Percentiles rank a stretch among this genome's conserved stretches.
Evolutionary conservation across 805 yeast species (phyloP).

Genomic region (Alloascoidea hylecoeti): DNA sequence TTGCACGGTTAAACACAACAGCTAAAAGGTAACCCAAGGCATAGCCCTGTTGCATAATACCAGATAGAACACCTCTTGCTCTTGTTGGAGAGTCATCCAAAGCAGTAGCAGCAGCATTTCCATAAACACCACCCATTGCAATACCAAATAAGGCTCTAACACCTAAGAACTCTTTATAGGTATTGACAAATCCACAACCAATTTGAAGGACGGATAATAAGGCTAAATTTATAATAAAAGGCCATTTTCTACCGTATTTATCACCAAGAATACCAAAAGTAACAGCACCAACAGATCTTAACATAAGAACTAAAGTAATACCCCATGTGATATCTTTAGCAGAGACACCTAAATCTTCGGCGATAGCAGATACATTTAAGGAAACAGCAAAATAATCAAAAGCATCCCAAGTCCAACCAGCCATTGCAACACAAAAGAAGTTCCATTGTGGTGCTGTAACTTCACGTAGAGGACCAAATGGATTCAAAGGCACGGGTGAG

Average conservation of each 20-base stretch:
- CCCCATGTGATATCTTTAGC: conserved; percentile 56
- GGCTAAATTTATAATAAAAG: conserved; percentile 36
- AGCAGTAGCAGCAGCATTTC: conserved; percentile 51
- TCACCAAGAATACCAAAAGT: conserved; percentile 51
- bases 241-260: conserved; percentile 53
- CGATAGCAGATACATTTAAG: conserved; percentile 35
- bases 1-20: conserved; percentile 51
- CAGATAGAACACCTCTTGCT: conserved; percentile 50
- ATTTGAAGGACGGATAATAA: conserved; percentile 43
- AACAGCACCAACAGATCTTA: conserved; percentile 58
- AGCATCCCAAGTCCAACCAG: conserved; percentile 63
- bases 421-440: conserved; percentile 42
- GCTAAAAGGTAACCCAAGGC: conserved; percentile 57
- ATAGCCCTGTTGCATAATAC: conserved; percentile 72
- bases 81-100: conserved; percentile 47
- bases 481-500: conserved; percentile 36
- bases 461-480: conserved; percentile 38
- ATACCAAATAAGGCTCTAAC: conserved; percentile 54
- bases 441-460: conserved; percentile 45
- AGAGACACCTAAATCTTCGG: conserved; percentile 27
- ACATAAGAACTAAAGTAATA: conserved; percentile 55
- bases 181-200: conserved; percentile 52
- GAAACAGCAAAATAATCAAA: conserved; percentile 58
- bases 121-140: conserved; percentile 62
- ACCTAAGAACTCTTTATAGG: conserved; percentile 42